phyloP scores from a whole-genome alignment of 257 asterid genomes.

The Solanum pimpinellifolium region DNA sequence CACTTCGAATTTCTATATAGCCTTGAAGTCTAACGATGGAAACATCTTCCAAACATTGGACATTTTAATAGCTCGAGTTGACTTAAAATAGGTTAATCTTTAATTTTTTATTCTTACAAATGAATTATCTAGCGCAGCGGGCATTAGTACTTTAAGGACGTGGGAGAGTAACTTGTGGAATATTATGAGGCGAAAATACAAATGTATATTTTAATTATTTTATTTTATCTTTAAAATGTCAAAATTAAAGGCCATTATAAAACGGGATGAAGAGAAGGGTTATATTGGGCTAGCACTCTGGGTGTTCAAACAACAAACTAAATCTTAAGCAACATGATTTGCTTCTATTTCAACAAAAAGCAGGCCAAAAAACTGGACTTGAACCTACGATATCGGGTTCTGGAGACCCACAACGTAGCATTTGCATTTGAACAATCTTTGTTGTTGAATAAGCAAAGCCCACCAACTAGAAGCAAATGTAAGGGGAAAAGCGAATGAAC shows the following conservation, averaged over 20 bases:
- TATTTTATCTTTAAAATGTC: not conserved
- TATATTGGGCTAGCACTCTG: not conserved
- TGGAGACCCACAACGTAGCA: not conserved
- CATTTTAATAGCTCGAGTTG: fast-evolving
- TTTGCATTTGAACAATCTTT: not conserved
- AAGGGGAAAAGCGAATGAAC: not conserved
- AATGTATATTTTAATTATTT: not conserved
- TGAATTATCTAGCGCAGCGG: not conserved
- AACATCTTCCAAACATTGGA: not conserved
- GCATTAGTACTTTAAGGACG: not conserved
- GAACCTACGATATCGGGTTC: not conserved
- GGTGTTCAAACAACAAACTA: not conserved
- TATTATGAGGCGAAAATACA: not conserved
- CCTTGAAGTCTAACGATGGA: not conserved
- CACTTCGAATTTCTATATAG: not conserved
- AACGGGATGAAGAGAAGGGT: not conserved
- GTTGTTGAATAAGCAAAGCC: not conserved
- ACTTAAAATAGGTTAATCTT: not conserved
- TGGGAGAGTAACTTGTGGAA: not conserved
- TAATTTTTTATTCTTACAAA: not conserved
- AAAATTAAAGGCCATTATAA: not conserved
- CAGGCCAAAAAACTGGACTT: not conserved
- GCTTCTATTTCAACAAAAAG: not conserved
- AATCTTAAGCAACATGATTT: not conserved
- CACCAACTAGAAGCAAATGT: not conserved